These are phyloP conservation scores for Cladosporium austrohemisphaericum DNA, from an alignment of 2,329 filamentous ascomycete genomes.

Conservation along the genomic window DNA sequence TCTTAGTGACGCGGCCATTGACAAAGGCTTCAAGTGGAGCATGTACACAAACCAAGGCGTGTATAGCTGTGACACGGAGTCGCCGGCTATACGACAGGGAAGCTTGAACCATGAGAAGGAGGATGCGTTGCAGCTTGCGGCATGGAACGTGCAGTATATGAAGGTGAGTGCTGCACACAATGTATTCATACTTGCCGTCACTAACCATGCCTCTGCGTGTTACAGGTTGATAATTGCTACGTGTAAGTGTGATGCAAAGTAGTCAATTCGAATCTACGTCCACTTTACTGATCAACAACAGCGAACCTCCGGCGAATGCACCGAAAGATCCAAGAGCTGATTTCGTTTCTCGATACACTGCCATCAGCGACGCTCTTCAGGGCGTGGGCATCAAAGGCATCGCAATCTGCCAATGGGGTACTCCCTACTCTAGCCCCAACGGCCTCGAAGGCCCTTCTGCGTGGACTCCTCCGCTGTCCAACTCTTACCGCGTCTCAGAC, in stretches of 20 bases:
- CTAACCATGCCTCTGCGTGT: background rate
- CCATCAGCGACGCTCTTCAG: constrained; percentile 26
- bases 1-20: constrained; percentile 50
- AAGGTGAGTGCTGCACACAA: too few species aligned
- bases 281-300: background rate
- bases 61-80: constrained; percentile 32
- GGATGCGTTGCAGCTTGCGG: constrained; percentile 57
- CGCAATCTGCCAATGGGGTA: constrained; percentile 29
- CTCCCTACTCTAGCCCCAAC: constrained; percentile 24
- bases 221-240: constrained; percentile 31
- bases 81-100: constrained; percentile 30
- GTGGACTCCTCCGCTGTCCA: constrained; percentile 30
- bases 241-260: too few species aligned
- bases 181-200: too few species aligned
- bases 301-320: constrained; percentile 21
- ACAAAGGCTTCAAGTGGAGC: constrained; percentile 46
- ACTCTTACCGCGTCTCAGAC: constrained; percentile 30
- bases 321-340: constrained; percentile 30
- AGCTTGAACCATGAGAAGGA: constrained; percentile 53
- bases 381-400: constrained; percentile 30
- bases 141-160: constrained; percentile 58
- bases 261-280: too few species aligned
- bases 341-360: constrained; percentile 26
- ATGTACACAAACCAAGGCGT: constrained; percentile 41
- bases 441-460: constrained; percentile 29